A percentile compares a stretch with the other conserved stretches of the same genome.
Evolutionary conservation across 2,329 filamentous ascomycete genomes (phyloP).

Genomic region (Helotiales sp.): DNA sequence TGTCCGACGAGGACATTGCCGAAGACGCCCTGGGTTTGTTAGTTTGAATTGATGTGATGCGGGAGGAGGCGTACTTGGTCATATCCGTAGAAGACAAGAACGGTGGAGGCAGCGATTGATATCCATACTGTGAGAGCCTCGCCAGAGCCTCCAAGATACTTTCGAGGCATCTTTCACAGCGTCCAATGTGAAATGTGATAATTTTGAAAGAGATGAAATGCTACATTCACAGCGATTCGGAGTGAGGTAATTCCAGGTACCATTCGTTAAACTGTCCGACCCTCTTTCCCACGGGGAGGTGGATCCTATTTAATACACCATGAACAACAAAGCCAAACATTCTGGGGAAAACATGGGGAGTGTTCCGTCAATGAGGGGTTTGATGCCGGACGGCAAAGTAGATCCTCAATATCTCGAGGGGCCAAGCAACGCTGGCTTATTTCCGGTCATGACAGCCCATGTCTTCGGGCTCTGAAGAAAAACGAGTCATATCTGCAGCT

Average conservation of each 20-base stretch:
- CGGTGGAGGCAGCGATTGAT: constrained; percentile 54
- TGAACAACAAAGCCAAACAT: neutral
- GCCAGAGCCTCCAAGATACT: constrained; percentile 56
- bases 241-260: no score
- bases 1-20: constrained; percentile 50
- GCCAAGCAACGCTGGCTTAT: neutral
- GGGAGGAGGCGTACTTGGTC: constrained; percentile 42
- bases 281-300: constrained; percentile 16
- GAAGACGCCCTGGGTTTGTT: constrained; percentile 39
- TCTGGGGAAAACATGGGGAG: constrained; percentile 15
- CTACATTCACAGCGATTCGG: no score
- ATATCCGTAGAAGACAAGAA: constrained; percentile 56
- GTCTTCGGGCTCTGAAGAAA: neutral
- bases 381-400: neutral
- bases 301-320: neutral
- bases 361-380: constrained; percentile 2
- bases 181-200: neutral
- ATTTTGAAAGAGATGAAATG: no score
- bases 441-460: neutral
- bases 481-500: neutral
- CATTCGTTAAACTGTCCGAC: no score
- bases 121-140: constrained; percentile 58
- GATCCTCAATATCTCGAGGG: neutral
- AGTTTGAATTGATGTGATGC: neutral
- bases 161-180: constrained; percentile 47